phyloP scores from a whole-genome alignment of 176 grass and related monocot genomes.

The Urochloa ruziziensis region DNA sequence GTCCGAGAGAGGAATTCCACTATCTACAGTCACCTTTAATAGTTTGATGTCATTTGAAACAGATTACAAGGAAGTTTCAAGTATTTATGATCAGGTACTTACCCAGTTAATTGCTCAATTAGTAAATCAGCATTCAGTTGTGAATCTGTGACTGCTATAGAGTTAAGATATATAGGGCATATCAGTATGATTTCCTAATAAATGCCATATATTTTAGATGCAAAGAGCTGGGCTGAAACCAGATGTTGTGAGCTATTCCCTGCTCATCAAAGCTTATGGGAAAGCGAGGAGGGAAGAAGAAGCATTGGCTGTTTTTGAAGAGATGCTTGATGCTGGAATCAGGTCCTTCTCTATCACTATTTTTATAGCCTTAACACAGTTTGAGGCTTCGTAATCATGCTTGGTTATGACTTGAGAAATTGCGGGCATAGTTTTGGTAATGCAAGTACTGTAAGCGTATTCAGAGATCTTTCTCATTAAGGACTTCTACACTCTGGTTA shows the following conservation, averaged over 20 bases:
- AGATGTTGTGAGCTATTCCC: conserved; percentile 95
- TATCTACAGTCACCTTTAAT: conserved; percentile 87
- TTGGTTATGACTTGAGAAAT: conserved; percentile 14
- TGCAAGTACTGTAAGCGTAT: not conserved
- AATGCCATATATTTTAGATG: conserved; percentile 57
- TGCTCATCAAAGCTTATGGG: conserved; percentile 96
- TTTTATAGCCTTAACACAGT: not conserved
- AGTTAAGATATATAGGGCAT: conserved; percentile 10
- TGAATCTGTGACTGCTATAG: not conserved
- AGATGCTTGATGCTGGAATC: conserved; percentile 99
- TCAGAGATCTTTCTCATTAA: not conserved
- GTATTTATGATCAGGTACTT: conserved; percentile 96
- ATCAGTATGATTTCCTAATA: not conserved
- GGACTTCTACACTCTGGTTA: not conserved
- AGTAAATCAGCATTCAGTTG: not conserved
- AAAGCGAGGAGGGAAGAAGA: conserved; percentile 93
- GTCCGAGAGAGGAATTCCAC: conserved; percentile 73
- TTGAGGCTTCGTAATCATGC: not conserved
- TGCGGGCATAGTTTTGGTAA: conserved; percentile 1
- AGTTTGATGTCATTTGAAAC: conserved; percentile 97
- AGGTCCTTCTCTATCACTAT: conserved; percentile 55
- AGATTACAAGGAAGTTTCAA: conserved; percentile 93
- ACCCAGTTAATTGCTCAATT: conserved; percentile 2
- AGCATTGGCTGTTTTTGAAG: conserved; percentile 92
- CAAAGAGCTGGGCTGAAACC: conserved; percentile 81